Base-by-base conservation (phyloP, 768 basidiomycete species). In the Termitomyces sp. region DNA sequence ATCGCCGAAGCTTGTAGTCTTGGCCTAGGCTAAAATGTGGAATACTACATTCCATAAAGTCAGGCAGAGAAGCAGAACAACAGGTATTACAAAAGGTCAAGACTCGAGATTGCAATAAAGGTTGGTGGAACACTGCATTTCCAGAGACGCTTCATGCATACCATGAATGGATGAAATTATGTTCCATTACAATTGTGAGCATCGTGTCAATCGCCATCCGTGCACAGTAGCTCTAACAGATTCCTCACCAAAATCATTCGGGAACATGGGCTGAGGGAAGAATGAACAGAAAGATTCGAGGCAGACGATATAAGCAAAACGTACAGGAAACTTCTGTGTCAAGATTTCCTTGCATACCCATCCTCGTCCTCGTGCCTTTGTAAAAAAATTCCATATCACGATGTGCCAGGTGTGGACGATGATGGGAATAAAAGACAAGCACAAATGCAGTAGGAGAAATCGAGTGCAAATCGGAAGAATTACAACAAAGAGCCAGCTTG, bases 351-450 rank as follows among this genome's bases (percentile, higher is more conserved):
- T 81, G 60, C 88, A 90, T 5, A 60, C 61, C 95, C 94, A 96
- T 0, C 90, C 89, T 8, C 72, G 69, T 36, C 69, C 70, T 35
- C 73, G 66, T 3, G 90, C 92, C 64, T 80, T 83, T 9, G 66
- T 65, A 65, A 98, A 94, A n/a, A 70, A 96, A 97, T 2, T 80
- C 79, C 75, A 94, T 82, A 65, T 97, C 94, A 13, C 86, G 81
- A 56, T 89, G 77, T 0, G 91, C 91, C 8, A 93, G 78, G 58
- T 88, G 88, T 0, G 94, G 94, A 0, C 90, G 80, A 63, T 97
- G 94, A 60, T 95, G 93, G 0, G 88, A 87, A 69, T 90, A 94
- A 71, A 97, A 96, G 1, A 94, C 90, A 1, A 95, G 82, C 0
- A 93, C 68, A 14, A 60, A 64, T 1, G 71, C 70, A 12, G 60